Conservation (phyloP, 1,284 basidiomycete species). For the Boletellus deceptivus region DNA sequence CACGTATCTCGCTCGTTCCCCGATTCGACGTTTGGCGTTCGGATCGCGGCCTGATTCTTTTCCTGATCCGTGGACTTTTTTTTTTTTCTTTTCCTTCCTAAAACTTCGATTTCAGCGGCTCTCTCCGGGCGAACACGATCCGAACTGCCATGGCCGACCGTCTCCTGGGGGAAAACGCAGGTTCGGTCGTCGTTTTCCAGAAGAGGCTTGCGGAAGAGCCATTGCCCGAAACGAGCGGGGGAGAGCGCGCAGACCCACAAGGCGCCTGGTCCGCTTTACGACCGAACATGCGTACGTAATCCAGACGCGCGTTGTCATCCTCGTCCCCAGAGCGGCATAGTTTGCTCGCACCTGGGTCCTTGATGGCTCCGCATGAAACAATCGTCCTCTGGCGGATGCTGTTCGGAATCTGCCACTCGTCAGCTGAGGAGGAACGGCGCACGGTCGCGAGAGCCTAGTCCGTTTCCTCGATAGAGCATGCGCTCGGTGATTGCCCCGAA, state of each 20-base stretch:
- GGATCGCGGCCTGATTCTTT: conserved; percentile 9
- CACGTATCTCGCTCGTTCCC: neutral
- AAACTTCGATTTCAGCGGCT: conserved; percentile 13
- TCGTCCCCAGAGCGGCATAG: too few species aligned
- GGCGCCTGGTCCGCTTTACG: too few species aligned
- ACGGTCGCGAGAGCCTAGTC: too few species aligned
- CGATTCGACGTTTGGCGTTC: neutral
- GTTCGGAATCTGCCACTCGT: conserved; percentile 20
- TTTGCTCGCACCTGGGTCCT: neutral
- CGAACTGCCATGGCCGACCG: too few species aligned
- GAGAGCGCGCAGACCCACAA: neutral
- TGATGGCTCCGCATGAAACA: conserved; percentile 2
- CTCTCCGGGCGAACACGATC: conserved; percentile 9
- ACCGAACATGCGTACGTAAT: too few species aligned
- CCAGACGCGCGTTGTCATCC: too few species aligned
- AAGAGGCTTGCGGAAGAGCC: conserved; percentile 14
- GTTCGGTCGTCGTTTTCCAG: conserved; percentile 5
- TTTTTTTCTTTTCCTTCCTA: neutral
- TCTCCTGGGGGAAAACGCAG: conserved; percentile 26
- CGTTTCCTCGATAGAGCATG: too few species aligned
- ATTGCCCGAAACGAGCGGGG: conserved; percentile 9
- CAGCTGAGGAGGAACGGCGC: conserved; percentile 14
- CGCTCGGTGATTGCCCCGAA: conserved; percentile 14
- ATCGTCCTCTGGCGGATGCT: conserved; percentile 21
- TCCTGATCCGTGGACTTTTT: conserved; percentile 26